Conservation (phyloP, 345 rosid species). For the Brassica rapa region DNA sequence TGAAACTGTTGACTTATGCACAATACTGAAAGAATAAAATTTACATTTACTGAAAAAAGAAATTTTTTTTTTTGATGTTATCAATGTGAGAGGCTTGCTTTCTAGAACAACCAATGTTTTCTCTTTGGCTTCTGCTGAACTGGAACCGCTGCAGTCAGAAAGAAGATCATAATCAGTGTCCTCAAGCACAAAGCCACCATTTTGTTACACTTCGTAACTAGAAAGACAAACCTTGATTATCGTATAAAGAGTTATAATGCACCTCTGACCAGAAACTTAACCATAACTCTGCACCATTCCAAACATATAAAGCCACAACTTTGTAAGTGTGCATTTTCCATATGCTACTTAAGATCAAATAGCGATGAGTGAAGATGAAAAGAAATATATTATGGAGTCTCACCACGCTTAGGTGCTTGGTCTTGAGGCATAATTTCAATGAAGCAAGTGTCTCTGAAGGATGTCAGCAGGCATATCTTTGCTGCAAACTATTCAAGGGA, state of each 20-base stretch:
- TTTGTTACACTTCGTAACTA: neutral
- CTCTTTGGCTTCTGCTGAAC: constrained; percentile 69
- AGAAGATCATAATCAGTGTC: constrained; percentile 15
- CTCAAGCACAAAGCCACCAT: constrained; percentile 13
- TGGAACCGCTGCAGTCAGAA: constrained; percentile 60
- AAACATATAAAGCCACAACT: constrained; percentile 15
- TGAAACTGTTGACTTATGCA: constrained; percentile 10
- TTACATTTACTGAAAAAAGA: no score
- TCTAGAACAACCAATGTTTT: constrained; percentile 93
- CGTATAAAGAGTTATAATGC: constrained; percentile 93
- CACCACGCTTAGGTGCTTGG: constrained; percentile 76
- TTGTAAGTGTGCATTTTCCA: constrained; percentile 17
- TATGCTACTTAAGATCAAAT: neutral
- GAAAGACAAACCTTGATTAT: constrained; percentile 62
- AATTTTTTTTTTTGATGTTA: no score
- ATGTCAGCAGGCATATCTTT: constrained; percentile 91
- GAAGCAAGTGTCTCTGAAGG: constrained; percentile 92
- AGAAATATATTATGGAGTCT: constrained; percentile 13
- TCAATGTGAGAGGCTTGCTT: constrained; percentile 14
- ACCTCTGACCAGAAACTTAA: constrained; percentile 99
- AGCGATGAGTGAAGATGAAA: constrained; percentile 1
- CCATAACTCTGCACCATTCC: constrained; percentile 78
- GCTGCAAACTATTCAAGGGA: constrained; percentile 75
- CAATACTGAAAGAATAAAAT: neutral
- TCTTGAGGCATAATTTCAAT: constrained; percentile 74